Base-by-base conservation (phyloP, 78 protist species). In the Polysphondylium violaceum region DNA sequence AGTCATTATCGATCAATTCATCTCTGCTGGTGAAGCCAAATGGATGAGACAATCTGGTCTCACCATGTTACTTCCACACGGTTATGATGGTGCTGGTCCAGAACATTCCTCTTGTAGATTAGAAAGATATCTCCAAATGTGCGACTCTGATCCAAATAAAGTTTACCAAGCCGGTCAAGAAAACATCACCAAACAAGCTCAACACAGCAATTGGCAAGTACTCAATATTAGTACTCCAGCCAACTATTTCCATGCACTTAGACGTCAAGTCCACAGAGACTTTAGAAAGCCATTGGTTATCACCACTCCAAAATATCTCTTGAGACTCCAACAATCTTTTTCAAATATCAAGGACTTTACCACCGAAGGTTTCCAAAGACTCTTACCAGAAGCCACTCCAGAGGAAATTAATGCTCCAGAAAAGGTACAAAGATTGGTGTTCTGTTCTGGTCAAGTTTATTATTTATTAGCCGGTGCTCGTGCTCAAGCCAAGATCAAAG, bases 31-130 rank as follows among this genome's bases (percentile, higher is more conserved):
- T 35, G 99, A 98, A 72, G 63, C 44, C 65, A 98, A 97, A 94
- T 98, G 99, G 99, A 86, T 72, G 72, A 88, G 96, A 27, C 98
- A 93, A 76, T 19, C 67, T 16, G 98, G 98, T 27, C 89, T 98
- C 21, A 90, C 85, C 44, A 41, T 97, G 81, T 90, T 97, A 25
- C 83, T 98, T 40, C 99, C 99, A 63, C 99, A 97, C 88, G 99
- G 99, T 50, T 97, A 96, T 71, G 98, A 96, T n/a, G 99, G 99
- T 31, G 78, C 90, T 25, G 99, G 99, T 74, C 99, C 99, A 14
- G 99, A 98, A 91, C 99, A 98, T 96, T 96, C 98, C 31, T 58
- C 79, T 36, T 94, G 95, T 35, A 95, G 99, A 35, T 19, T 97
- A 12, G 99, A 97, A 91, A 94, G 99, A 53, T 97, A 86, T 91